phyloP scores from a whole-genome alignment of 1,139 yeast species.

The Kurtzmaniella quercitrusa region DNA sequence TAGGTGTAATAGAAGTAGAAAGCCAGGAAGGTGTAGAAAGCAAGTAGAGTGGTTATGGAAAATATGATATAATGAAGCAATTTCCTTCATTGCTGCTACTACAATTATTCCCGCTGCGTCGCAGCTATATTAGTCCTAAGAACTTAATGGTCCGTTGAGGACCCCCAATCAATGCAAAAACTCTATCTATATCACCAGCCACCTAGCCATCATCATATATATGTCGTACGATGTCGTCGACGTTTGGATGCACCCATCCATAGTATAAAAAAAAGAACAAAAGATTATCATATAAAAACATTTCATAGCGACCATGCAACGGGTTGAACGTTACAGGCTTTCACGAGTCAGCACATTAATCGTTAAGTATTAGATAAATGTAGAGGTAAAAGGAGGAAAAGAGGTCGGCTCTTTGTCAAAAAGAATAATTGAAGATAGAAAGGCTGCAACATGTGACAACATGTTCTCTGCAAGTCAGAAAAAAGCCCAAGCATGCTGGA shows the following conservation, averaged over 20 bases:
- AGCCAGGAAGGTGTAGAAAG: too few species aligned
- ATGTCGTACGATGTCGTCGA: background rate
- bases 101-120: background rate
- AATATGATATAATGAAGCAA: too few species aligned
- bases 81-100: too few species aligned
- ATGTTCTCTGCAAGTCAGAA: slow-evolving; percentile 1
- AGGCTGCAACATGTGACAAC: too few species aligned
- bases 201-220: background rate
- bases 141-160: slow-evolving; percentile 50
- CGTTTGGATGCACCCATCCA: slow-evolving; percentile 11
- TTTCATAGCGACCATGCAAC: slow-evolving; percentile 23
- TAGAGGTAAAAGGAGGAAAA: slow-evolving; percentile 1
- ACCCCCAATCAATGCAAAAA: slow-evolving; percentile 49
- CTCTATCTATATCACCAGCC: slow-evolving; percentile 28
- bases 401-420: background rate
- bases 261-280: slow-evolving; percentile 12
- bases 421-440: too few species aligned
- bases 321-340: slow-evolving; percentile 49
- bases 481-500: slow-evolving; percentile 1
- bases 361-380: slow-evolving; percentile 22
- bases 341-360: slow-evolving; percentile 45
- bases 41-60: too few species aligned
- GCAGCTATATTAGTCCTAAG: slow-evolving; percentile 1
- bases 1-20: too few species aligned
- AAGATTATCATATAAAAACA: slow-evolving; percentile 7